These are phyloP conservation scores for Talaromyces sp. DNA, from an alignment of 2,329 filamentous ascomycete genomes.

Conservation along the genomic window DNA sequence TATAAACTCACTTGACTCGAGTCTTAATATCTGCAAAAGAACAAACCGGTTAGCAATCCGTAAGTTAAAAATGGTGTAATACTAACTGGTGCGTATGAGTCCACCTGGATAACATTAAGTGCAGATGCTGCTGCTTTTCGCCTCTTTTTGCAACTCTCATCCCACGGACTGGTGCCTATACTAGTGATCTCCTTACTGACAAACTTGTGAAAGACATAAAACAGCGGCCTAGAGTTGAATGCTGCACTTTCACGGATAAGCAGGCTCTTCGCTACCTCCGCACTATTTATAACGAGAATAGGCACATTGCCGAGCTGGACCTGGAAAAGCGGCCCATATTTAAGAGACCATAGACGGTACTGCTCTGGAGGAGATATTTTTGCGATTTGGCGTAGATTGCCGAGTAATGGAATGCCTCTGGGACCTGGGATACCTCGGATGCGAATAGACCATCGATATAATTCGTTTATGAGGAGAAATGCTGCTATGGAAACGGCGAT, in stretches of 20 bases:
- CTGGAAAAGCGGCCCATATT: conserved; percentile 40
- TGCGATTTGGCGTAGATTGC: conserved; percentile 3
- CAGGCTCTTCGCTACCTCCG: conserved; percentile 35
- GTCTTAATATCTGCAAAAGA: conserved; percentile 3
- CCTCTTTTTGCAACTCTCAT: conserved; percentile 13
- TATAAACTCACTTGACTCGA: conserved; percentile 12
- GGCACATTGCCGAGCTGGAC: conserved; percentile 44
- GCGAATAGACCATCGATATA: conserved; percentile 7
- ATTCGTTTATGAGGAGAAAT: conserved; percentile 2
- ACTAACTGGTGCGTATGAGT: conserved; percentile 11
- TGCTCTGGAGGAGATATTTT: conserved; percentile 24
- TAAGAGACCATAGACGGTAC: conserved; percentile 39
- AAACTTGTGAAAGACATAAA: conserved; percentile 44
- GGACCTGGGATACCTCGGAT: conserved; percentile 5
- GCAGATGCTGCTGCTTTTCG: conserved; percentile 12
- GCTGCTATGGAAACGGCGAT: neutral
- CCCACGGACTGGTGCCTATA: conserved; percentile 13
- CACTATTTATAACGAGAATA: conserved; percentile 40
- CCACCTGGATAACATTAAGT: conserved; percentile 9
- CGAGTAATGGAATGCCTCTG: conserved; percentile 2
- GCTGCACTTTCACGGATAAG: conserved; percentile 40
- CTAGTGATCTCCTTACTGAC: conserved; percentile 12
- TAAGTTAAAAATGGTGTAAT: neutral
- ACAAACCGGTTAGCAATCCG: neutral
- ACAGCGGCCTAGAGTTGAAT: conserved; percentile 37